Evolutionary conservation across 768 basidiomycete genomes (phyloP).

Genomic region (Hebeloma cylindrosporum): DNA sequence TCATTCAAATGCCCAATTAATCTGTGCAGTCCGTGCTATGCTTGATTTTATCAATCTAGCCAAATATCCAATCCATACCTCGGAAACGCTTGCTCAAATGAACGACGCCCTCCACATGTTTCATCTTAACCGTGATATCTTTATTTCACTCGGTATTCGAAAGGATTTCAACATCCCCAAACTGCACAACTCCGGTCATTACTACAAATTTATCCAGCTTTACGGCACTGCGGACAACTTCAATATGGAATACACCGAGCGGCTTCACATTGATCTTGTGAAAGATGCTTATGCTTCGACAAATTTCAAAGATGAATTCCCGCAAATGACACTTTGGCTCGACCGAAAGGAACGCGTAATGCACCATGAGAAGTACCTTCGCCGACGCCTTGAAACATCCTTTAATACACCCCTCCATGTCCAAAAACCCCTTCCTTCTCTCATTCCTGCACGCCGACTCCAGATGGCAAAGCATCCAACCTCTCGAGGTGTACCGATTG

Average conservation of each 20-base stretch:
- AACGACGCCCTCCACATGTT: constrained; percentile 10
- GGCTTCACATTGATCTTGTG: constrained; percentile 25
- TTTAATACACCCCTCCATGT: not conserved
- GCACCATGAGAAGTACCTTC: constrained; percentile 28
- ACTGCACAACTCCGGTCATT: constrained; percentile 31
- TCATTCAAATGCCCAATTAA: constrained; percentile 4
- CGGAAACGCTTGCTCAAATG: constrained; percentile 8
- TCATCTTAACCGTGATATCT: constrained; percentile 11
- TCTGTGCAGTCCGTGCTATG: constrained; percentile 6
- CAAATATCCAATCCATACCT: constrained; percentile 16
- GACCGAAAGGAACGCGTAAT: constrained; percentile 33
- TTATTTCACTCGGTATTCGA: constrained; percentile 22
- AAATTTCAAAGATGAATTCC: constrained; percentile 25
- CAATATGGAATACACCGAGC: constrained; percentile 35
- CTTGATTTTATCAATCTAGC: constrained; percentile 19
- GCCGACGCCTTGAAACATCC: not conserved
- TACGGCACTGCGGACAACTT: constrained; percentile 32
- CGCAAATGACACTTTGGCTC: constrained; percentile 43
- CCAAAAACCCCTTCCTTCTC: constrained; percentile 1
- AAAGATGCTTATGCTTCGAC: constrained; percentile 21
- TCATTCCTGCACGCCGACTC: not conserved
- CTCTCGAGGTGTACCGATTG: constrained; percentile 22
- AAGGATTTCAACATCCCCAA: constrained; percentile 39
- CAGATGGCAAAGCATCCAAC: constrained; percentile 25
- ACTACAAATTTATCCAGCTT: constrained; percentile 23